A percentile compares a stretch with the other conserved stretches of the same genome.
phyloP scores from a whole-genome alignment of 2,329 filamentous ascomycete species.

The Fusarium sp. region DNA sequence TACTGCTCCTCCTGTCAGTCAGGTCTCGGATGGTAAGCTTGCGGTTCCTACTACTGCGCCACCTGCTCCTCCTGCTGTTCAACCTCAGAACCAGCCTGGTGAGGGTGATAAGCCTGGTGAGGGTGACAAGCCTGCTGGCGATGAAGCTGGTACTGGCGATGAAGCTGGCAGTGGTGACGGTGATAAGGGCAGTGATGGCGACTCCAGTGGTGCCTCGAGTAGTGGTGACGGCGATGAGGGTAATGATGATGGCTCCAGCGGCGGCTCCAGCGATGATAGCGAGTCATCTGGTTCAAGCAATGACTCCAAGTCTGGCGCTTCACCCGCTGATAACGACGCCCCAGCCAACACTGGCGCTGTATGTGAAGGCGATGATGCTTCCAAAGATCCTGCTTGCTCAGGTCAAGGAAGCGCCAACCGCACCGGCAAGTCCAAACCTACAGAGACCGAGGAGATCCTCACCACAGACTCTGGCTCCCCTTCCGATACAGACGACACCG shows the following conservation, averaged over 20 bases:
- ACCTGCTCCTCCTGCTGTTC: constrained; percentile 23
- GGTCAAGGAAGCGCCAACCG: not conserved
- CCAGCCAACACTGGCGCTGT: constrained; percentile 12
- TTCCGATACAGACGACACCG: not conserved
- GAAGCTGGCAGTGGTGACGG: not conserved
- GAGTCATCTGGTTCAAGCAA: not conserved
- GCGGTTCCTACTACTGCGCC: constrained; percentile 44
- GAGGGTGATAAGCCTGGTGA: not conserved
- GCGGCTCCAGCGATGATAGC: not conserved
- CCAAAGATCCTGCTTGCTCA: not conserved
- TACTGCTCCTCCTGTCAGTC: constrained; percentile 48
- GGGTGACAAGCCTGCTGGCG: not conserved
- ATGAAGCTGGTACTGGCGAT: no score
- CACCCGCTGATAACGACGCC: not conserved
- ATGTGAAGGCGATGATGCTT: not conserved
- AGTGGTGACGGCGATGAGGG: not conserved
- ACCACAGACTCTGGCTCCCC: constrained; percentile 27
- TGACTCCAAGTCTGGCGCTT: constrained; percentile 4
- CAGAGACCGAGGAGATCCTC: constrained; percentile 15
- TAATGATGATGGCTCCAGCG: not conserved
- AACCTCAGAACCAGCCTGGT: not conserved
- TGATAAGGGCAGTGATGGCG: not conserved
- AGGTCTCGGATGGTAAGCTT: constrained; percentile 50
- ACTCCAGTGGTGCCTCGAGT: not conserved
- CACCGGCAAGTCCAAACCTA: not conserved